A percentile compares a stretch with the other conserved stretches of the same genome.
These are phyloP conservation scores for Psidium friedrichsthalianum DNA, from an alignment of 345 rosid genomes.

Conservation along the genomic window DNA sequence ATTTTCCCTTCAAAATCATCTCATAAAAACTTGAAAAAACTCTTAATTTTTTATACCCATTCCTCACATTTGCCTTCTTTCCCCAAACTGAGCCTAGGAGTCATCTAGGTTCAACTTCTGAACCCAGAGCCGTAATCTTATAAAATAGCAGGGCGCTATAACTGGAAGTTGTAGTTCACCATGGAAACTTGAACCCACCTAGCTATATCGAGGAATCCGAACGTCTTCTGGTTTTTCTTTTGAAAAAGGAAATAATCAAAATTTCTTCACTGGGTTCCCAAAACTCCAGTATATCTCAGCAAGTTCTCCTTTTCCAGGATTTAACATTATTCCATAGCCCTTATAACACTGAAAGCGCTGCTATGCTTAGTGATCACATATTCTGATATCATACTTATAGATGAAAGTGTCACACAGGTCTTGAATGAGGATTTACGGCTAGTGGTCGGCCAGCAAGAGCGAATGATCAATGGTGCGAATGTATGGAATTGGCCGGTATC, in stretches of 20 bases:
- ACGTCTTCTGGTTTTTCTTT: not conserved
- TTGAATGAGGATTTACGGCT: conserved; percentile 83
- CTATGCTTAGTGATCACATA: not conserved
- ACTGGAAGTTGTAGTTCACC: not conserved
- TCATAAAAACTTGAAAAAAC: not conserved
- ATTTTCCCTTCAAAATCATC: not conserved
- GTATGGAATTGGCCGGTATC: conserved; percentile 85
- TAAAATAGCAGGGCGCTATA: no score
- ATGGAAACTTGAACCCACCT: not conserved
- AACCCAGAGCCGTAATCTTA: not conserved
- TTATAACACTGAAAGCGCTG: not conserved
- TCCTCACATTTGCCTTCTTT: not conserved
- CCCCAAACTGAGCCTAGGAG: not conserved
- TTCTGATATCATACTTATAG: not conserved
- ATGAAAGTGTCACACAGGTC: conserved; percentile 32
- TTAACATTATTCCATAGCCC: not conserved
- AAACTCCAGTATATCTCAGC: not conserved
- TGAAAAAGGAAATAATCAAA: not conserved
- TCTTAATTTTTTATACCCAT: not conserved
- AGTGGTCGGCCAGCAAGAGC: conserved; percentile 87
- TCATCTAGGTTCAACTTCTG: not conserved
- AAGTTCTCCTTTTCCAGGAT: not conserved
- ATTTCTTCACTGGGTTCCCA: not conserved
- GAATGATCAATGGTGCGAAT: conserved; percentile 83
- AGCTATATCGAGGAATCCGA: not conserved